Conservation (phyloP, 495 filamentous ascomycete genomes). For the Glarea lozoyensis region DNA sequence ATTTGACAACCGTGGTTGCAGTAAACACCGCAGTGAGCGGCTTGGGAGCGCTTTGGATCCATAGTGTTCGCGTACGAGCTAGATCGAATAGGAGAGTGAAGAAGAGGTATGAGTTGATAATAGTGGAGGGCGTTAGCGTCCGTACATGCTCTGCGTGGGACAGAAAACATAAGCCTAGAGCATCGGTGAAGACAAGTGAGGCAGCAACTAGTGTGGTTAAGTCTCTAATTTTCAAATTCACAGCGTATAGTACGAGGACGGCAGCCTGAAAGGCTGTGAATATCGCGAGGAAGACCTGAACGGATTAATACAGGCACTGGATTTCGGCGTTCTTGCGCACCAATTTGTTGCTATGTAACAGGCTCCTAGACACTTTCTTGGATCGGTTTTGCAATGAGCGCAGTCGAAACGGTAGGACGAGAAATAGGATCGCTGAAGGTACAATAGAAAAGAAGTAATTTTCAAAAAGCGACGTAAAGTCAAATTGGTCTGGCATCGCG, state of each 20-base stretch:
- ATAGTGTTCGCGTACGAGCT: slow-evolving; percentile 31
- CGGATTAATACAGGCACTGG: not conserved
- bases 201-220: slow-evolving; percentile 9
- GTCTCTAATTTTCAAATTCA: slow-evolving; percentile 4
- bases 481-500: too few relatives aligned
- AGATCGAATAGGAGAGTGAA: slow-evolving; percentile 33
- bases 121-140: slow-evolving; percentile 29
- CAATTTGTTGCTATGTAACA: not conserved
- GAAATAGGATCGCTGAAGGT: not conserved
- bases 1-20: slow-evolving; percentile 34
- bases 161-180: slow-evolving; percentile 10
- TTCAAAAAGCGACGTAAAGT: slow-evolving; percentile 1
- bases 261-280: slow-evolving; percentile 12
- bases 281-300: slow-evolving; percentile 11
- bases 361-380: not conserved
- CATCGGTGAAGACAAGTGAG: slow-evolving; percentile 9
- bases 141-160: slow-evolving; percentile 26
- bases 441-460: not conserved
- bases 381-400: not conserved
- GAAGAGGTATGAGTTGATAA: slow-evolving; percentile 32
- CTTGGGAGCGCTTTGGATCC: slow-evolving; percentile 17
- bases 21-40: slow-evolving; percentile 32
- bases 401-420: not conserved
- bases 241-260: slow-evolving; percentile 6
- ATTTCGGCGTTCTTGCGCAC: not conserved